These are phyloP conservation scores for Actinomortierella ambigua DNA, from an alignment of 371 early-diverging fungal genomes.

Conservation along the genomic window DNA sequence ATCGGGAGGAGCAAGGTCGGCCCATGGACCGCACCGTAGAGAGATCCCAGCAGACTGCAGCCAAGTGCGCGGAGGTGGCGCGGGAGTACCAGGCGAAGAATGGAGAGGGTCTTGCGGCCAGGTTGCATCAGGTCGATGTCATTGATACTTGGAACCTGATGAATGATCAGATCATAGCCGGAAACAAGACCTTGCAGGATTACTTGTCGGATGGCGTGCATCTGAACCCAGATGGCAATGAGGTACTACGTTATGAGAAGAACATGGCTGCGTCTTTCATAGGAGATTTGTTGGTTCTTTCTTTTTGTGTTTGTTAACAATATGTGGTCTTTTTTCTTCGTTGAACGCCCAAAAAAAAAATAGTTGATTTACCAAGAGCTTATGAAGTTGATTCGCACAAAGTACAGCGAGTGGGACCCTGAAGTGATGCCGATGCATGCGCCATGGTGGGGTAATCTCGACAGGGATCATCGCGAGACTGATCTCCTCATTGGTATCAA, in stretches of 20 bases:
- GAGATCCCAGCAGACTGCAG: slow-evolving; percentile 60
- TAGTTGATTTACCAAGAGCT: slow-evolving; percentile 48
- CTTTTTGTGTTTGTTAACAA: background rate
- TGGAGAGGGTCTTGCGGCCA: background rate
- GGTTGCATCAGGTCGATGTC: slow-evolving; percentile 28
- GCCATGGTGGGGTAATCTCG: slow-evolving; percentile 41
- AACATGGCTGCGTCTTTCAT: background rate
- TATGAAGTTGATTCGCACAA: slow-evolving; percentile 30
- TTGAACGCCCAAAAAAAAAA: no score
- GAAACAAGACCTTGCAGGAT: slow-evolving; percentile 20
- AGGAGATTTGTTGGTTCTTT: background rate
- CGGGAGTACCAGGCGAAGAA: slow-evolving; percentile 37
- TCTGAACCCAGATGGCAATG: slow-evolving; percentile 60
- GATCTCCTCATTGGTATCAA: slow-evolving; percentile 30
- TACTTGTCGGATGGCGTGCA: slow-evolving; percentile 74
- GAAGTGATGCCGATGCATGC: slow-evolving; percentile 37
- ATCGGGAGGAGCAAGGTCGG: slow-evolving; percentile 46
- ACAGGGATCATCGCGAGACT: slow-evolving; percentile 17
- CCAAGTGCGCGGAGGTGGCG: slow-evolving; percentile 59
- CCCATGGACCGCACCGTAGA: slow-evolving; percentile 54
- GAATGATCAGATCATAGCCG: slow-evolving; percentile 11
- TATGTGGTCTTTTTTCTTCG: no score
- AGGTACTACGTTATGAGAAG: slow-evolving; percentile 31
- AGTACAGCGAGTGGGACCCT: slow-evolving; percentile 52
- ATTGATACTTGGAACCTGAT: slow-evolving; percentile 26